Percentiles rank a stretch among this genome's conserved stretches.
Conservation (phyloP, 2,329 filamentous ascomycete species). For the Cercospora canescens region DNA sequence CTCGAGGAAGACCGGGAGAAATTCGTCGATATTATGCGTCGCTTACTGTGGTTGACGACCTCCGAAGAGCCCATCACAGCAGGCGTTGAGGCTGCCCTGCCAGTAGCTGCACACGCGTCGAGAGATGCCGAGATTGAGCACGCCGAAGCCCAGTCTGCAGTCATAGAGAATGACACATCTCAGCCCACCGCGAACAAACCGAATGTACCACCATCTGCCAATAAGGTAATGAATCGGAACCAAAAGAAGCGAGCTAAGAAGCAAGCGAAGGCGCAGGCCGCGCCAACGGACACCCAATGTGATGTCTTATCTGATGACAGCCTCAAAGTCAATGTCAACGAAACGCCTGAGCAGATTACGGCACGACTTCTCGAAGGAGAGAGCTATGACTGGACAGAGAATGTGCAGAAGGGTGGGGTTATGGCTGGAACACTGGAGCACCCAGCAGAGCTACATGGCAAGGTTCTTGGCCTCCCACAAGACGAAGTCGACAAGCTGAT, state of each 20-base stretch:
- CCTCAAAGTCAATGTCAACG: not conserved
- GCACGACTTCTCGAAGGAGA: not conserved
- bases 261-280: slow-evolving; percentile 23
- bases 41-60: slow-evolving; percentile 50
- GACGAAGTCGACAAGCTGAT: not conserved
- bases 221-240: slow-evolving; percentile 51
- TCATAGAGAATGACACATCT: not conserved
- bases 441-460: not conserved
- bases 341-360: not conserved
- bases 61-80: not conserved
- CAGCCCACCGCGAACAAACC: not conserved
- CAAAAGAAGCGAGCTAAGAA: slow-evolving; percentile 18
- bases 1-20: slow-evolving; percentile 46
- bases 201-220: slow-evolving; percentile 50
- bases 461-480: not conserved
- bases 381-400: not conserved
- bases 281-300: not conserved
- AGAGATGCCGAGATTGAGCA: not conserved
- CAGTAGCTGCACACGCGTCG: not conserved
- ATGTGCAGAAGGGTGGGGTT: not conserved
- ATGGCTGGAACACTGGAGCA: not conserved
- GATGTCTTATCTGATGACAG: not conserved
- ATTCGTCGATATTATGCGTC: slow-evolving; percentile 48
- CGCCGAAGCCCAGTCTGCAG: not conserved
- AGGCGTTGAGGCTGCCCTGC: not conserved